Percentiles rank a stretch among this genome's conserved stretches.
Conservation (phyloP, 169 alveolate genomes). For the Plasmodium vinckei region DNA sequence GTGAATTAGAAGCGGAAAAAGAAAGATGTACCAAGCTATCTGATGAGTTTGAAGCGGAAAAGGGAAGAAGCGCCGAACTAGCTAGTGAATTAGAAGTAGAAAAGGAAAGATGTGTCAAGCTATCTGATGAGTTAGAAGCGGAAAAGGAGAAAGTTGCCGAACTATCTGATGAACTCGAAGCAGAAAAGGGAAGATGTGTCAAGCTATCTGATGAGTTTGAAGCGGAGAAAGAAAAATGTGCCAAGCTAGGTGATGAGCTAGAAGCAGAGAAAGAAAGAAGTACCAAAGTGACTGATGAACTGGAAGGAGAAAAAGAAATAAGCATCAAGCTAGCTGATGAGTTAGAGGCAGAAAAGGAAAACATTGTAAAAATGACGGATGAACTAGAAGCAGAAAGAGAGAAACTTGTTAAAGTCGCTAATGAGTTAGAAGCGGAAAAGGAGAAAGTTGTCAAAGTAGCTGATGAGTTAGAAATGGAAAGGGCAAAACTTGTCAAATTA, state of each 20-base stretch:
- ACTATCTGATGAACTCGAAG: conserved; percentile 1
- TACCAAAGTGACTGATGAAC: background rate
- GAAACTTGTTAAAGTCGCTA: background rate
- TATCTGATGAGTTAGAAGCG: conserved; percentile 13
- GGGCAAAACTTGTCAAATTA: background rate
- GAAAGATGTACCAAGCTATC: background rate
- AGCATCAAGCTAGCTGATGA: background rate
- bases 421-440: background rate
- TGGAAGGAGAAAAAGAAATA: conserved; percentile 1
- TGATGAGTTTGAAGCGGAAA: conserved; percentile 10
- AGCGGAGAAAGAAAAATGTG: background rate
- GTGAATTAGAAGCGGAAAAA: background rate
- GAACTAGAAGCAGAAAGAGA: background rate
- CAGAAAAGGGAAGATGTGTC: conserved; percentile 1
- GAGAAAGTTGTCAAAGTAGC: background rate
- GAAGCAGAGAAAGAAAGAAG: conserved; percentile 1
- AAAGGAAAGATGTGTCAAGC: background rate
- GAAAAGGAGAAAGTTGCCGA: conserved; percentile 3
- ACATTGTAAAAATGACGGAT: background rate
- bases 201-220: background rate
- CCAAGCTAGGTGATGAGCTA: background rate
- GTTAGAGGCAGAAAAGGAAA: background rate
- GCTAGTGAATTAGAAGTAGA: conserved; percentile 4
- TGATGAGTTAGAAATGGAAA: conserved; percentile 21
- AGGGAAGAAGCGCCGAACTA: background rate